Conservation (phyloP, 306 rosid genomes). For the Rubus idaeus region DNA sequence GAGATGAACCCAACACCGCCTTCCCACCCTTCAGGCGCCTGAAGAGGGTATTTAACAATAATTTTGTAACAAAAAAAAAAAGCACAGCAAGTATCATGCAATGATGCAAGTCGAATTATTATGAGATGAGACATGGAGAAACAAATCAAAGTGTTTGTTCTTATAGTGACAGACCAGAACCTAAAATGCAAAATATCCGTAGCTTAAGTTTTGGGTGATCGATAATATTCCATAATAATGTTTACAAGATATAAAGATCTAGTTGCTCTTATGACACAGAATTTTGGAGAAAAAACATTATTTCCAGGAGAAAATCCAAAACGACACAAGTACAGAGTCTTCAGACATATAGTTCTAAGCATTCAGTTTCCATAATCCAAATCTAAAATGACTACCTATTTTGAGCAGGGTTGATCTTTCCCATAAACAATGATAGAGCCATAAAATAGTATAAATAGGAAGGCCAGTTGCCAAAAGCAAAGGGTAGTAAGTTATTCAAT, state of each 20-base stretch:
- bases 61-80: neutral
- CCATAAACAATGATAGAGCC: neutral
- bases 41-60: constrained; percentile 12
- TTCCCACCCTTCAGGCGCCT: constrained; percentile 57
- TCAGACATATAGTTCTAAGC: neutral
- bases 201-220: neutral
- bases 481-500: neutral
- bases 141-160: neutral
- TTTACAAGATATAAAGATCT: neutral
- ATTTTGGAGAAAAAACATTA: neutral
- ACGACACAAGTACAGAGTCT: neutral
- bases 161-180: neutral
- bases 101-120: neutral
- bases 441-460: too few species aligned
- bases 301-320: neutral
- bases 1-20: constrained; percentile 55
- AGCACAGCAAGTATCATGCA: neutral
- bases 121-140: neutral
- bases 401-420: neutral
- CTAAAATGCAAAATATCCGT: neutral
- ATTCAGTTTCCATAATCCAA: neutral
- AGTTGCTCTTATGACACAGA: too few species aligned
- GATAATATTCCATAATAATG: neutral
- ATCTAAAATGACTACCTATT: neutral
- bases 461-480: too few species aligned